Conservation (phyloP, 2,329 filamentous ascomycete genomes). For the Paramyrothecium sp. region DNA sequence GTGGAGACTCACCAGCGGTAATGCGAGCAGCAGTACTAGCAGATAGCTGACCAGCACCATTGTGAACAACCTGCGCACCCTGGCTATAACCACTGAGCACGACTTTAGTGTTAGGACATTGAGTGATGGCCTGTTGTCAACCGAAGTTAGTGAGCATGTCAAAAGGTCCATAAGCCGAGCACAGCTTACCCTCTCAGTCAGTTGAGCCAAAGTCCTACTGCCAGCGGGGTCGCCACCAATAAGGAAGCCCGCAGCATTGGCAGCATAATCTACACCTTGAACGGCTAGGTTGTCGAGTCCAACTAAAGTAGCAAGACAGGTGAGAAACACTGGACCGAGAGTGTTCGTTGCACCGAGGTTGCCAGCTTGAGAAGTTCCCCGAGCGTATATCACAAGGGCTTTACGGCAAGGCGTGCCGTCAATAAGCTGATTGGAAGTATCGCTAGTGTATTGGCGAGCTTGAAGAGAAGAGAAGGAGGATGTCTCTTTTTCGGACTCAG, state of each 20-base stretch:
- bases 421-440: slow-evolving; percentile 1
- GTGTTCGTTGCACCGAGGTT: slow-evolving; percentile 46
- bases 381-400: slow-evolving; percentile 54
- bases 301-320: slow-evolving; percentile 37
- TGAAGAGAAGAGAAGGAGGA: no score
- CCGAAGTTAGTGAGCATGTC: slow-evolving; percentile 11
- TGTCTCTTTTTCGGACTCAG: no score
- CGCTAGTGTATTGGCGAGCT: background rate
- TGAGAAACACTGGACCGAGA: slow-evolving; percentile 47
- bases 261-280: slow-evolving; percentile 54
- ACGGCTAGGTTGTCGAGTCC: slow-evolving; percentile 43
- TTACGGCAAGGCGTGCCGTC: background rate
- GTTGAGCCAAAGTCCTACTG: slow-evolving; percentile 35
- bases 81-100: slow-evolving; percentile 48
- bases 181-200: background rate
- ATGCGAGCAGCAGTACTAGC: slow-evolving; percentile 30
- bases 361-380: slow-evolving; percentile 50
- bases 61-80: slow-evolving; percentile 38
- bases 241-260: slow-evolving; percentile 41
- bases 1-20: slow-evolving; percentile 13
- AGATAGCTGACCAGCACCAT: slow-evolving; percentile 33
- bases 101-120: slow-evolving; percentile 43
- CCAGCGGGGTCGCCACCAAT: slow-evolving; percentile 42
- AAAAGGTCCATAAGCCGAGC: no score
- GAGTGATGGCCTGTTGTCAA: slow-evolving; percentile 27